These are phyloP conservation scores for Myochromella boudieri DNA, from an alignment of 768 basidiomycete genomes.

Conservation along the genomic window DNA sequence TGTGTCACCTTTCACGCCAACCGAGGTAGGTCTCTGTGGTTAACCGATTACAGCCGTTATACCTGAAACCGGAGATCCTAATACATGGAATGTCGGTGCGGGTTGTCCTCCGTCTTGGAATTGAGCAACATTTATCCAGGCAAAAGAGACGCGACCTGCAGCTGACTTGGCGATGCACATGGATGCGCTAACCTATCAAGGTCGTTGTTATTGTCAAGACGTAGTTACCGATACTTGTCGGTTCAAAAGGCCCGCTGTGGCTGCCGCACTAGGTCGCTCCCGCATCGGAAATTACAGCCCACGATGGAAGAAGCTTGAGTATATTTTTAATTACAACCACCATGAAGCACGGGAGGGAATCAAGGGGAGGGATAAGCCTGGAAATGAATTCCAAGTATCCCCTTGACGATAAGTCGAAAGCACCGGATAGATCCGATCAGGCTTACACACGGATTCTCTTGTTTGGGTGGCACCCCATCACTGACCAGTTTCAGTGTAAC, in stretches of 20 bases:
- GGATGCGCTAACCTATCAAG: background rate
- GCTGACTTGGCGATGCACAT: background rate
- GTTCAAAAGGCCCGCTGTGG: no score
- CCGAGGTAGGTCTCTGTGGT: no score
- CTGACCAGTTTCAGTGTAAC: conserved; percentile 10
- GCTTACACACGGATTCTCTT: conserved; percentile 9
- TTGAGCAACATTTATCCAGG: no score
- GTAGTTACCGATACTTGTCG: background rate
- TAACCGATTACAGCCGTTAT: no score
- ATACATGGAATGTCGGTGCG: no score
- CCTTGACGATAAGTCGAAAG: conserved; percentile 17
- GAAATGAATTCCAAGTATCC: no score
- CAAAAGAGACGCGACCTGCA: no score
- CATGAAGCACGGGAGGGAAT: background rate
- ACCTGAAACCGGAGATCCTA: no score
- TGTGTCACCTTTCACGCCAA: no score
- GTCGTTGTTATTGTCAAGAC: background rate
- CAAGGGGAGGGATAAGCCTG: conserved; percentile 1
- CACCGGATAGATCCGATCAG: conserved; percentile 23
- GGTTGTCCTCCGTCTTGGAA: no score
- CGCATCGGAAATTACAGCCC: no score
- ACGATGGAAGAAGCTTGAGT: no score
- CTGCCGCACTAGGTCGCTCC: background rate
- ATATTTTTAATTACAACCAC: background rate
- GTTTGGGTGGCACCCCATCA: conserved; percentile 15